Conservation (phyloP, 495 filamentous ascomycete genomes). For the Xylaria cubensis region DNA sequence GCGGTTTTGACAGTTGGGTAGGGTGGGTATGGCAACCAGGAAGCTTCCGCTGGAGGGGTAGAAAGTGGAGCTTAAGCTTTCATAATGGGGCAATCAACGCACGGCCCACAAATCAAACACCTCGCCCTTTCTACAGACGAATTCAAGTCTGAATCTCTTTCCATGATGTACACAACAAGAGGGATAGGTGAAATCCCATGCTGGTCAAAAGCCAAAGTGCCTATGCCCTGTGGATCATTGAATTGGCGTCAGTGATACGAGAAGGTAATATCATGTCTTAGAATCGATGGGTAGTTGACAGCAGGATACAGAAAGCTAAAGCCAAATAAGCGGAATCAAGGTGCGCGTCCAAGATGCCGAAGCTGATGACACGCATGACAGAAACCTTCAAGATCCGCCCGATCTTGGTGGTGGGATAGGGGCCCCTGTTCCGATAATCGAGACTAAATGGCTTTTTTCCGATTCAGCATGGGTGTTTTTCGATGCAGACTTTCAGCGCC, state of each 20-base stretch:
- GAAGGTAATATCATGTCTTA: not conserved
- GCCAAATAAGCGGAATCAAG: not conserved
- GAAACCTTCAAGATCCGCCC: not conserved
- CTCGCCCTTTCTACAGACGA: not conserved
- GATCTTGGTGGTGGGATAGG: not conserved
- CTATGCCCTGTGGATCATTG: not conserved
- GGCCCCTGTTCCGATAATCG: constrained; percentile 4
- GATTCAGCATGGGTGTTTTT: not conserved
- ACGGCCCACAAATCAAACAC: not conserved
- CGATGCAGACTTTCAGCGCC: not conserved
- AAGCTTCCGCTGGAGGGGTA: constrained; percentile 1
- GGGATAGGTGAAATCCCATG: not conserved
- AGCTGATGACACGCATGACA: not conserved
- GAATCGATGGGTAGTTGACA: not conserved
- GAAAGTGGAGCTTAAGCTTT: not conserved
- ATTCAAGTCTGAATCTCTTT: too few species aligned
- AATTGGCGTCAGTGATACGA: not conserved
- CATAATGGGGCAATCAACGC: not conserved
- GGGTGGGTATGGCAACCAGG: not conserved
- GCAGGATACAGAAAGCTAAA: not conserved
- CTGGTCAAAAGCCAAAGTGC: not conserved
- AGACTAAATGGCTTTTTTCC: not conserved
- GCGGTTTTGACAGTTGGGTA: not conserved
- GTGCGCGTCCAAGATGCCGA: not conserved
- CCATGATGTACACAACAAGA: not conserved